phyloP scores from a whole-genome alignment of 2,329 filamentous ascomycete species.

The Triangularia setosa region DNA sequence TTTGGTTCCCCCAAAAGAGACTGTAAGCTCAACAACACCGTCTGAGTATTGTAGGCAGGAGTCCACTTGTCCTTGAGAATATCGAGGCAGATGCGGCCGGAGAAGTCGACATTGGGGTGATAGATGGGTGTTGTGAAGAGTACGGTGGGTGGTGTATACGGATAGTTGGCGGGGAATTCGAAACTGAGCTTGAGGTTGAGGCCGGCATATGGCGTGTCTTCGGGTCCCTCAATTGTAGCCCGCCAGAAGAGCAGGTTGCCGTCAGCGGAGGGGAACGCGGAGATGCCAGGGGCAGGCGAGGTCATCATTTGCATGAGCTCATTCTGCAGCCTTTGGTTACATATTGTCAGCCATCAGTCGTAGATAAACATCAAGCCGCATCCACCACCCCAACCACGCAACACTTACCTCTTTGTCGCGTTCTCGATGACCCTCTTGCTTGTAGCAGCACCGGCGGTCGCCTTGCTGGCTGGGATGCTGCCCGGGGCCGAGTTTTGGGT shows the following conservation, averaged over 20 bases:
- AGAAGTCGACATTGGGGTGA: constrained; percentile 98
- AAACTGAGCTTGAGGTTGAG: constrained; percentile 91
- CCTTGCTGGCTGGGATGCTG: constrained; percentile 60
- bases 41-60: constrained; percentile 94
- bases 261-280: constrained; percentile 87
- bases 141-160: constrained; percentile 84
- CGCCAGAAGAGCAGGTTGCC: constrained; percentile 91
- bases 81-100: constrained; percentile 91
- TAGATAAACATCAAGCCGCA: neutral
- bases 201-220: constrained; percentile 84
- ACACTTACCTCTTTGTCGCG: constrained; percentile 68
- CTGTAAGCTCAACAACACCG: constrained; percentile 87
- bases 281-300: constrained; percentile 86
- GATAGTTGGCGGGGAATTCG: constrained; percentile 87
- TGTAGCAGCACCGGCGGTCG: constrained; percentile 40
- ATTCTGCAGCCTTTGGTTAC: constrained; percentile 70
- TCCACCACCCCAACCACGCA: constrained; percentile 5
- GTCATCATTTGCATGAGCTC: constrained; percentile 99
- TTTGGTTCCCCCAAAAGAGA: constrained; percentile 95
- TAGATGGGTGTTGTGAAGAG: constrained; percentile 99
- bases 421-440: constrained; percentile 63
- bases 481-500: constrained; percentile 66
- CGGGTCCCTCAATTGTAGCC: constrained; percentile 87
- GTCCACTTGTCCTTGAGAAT: constrained; percentile 99
- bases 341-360: neutral